These are phyloP conservation scores for Ricinus communis DNA, from an alignment of 345 rosid species.

Conservation along the genomic window DNA sequence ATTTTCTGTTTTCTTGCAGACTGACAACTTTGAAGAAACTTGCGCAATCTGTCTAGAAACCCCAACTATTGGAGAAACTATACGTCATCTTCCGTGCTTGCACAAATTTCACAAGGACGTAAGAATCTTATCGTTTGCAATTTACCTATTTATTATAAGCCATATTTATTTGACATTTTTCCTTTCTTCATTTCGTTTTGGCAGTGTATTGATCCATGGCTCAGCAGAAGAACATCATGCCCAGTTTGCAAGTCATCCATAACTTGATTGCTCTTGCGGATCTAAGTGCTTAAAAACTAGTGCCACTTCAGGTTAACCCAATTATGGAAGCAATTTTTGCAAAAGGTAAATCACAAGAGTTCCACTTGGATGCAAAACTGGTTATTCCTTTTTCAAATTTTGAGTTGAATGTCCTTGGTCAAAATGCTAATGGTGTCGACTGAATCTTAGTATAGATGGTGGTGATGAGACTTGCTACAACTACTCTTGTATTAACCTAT, in stretches of 20 bases:
- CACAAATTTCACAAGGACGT: conserved; percentile 98
- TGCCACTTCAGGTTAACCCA: background rate
- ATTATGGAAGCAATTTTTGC: background rate
- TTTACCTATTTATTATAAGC: conserved; percentile 1
- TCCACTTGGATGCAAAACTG: background rate
- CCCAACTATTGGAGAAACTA: conserved; percentile 70
- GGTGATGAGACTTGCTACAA: background rate
- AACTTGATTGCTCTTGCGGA: conserved; percentile 31
- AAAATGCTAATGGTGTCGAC: background rate
- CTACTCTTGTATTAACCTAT: background rate
- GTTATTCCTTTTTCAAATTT: background rate
- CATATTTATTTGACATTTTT: conserved; percentile 7
- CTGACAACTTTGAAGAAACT: conserved; percentile 57
- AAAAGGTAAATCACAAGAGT: background rate
- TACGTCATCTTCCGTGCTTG: conserved; percentile 94
- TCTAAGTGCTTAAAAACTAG: background rate
- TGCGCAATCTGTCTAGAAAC: conserved; percentile 86
- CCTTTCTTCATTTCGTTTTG: conserved; percentile 17
- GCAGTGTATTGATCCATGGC: conserved; percentile 99
- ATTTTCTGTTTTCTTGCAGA: conserved; percentile 33
- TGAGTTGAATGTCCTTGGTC: background rate
- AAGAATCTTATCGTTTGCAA: conserved; percentile 15
- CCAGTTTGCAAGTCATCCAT: conserved; percentile 87
- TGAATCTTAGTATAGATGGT: background rate
- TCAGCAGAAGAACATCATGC: conserved; percentile 67